These are phyloP conservation scores for Biscutella auriculata DNA, from an alignment of 441 rosid species.

Conservation along the genomic window DNA sequence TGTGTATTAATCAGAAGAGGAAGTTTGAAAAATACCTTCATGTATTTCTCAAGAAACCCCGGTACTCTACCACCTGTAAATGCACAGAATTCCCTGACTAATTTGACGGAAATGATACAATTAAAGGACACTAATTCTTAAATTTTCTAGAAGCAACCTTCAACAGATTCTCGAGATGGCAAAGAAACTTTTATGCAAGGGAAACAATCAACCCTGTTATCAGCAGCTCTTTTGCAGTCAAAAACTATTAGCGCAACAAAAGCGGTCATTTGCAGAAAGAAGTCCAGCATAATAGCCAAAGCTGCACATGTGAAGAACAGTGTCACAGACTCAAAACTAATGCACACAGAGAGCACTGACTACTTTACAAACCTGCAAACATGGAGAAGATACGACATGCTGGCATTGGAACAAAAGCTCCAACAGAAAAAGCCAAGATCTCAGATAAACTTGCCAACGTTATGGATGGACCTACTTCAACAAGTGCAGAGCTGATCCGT, in stretches of 20 bases:
- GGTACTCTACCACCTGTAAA: slow-evolving; percentile 27
- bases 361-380: slow-evolving; percentile 47
- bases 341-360: slow-evolving; percentile 9
- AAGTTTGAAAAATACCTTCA: slow-evolving; percentile 34
- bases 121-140: background rate
- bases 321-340: slow-evolving; percentile 7
- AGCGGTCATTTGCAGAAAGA: slow-evolving; percentile 56
- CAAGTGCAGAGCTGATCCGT: slow-evolving; percentile 59
- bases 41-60: slow-evolving; percentile 44
- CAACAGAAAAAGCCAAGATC: slow-evolving; percentile 69
- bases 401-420: slow-evolving; percentile 70
- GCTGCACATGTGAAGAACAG: slow-evolving; percentile 27
- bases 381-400: slow-evolving; percentile 78
- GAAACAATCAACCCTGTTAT: slow-evolving; percentile 52
- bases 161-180: slow-evolving; percentile 22
- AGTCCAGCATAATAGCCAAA: slow-evolving; percentile 53
- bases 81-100: slow-evolving; percentile 18
- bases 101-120: slow-evolving; percentile 5
- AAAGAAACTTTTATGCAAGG: slow-evolving; percentile 40
- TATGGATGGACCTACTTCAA: slow-evolving; percentile 72
- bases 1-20: background rate
- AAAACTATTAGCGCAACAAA: slow-evolving; percentile 50
- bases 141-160: slow-evolving; percentile 25
- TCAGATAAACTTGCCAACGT: slow-evolving; percentile 71
- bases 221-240: slow-evolving; percentile 42